Evolutionary conservation across 1,284 basidiomycete species (phyloP).

Genomic region (Puccinia triticina): DNA sequence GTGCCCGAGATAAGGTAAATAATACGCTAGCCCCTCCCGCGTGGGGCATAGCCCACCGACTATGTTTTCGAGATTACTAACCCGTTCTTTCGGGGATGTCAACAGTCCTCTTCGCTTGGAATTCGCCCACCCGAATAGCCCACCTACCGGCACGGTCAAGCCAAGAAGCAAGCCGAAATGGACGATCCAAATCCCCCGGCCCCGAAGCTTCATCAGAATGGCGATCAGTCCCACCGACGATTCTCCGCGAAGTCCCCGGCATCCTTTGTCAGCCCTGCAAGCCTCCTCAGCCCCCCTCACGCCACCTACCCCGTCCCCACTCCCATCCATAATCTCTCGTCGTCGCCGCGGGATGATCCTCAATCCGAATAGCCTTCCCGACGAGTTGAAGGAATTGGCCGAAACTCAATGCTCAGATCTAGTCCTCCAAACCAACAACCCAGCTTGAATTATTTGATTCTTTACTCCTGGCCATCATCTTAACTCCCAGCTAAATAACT

Average conservation of each 20-base stretch:
- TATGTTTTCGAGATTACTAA: neutral
- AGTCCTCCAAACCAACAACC: too few relatives aligned
- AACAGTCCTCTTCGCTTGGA: neutral
- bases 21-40: neutral
- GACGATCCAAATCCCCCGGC: slow-evolving; percentile 10
- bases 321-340: neutral
- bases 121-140: neutral
- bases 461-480: too few relatives aligned
- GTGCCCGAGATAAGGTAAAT: neutral
- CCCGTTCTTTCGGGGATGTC: too few relatives aligned
- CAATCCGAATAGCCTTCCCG: neutral
- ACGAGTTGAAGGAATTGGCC: slow-evolving; percentile 1
- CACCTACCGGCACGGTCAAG: neutral
- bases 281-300: neutral
- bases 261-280: neutral
- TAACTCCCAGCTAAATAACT: too few relatives aligned
- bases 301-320: neutral
- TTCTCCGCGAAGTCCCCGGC: neutral
- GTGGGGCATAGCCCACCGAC: neutral
- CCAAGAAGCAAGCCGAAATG: slow-evolving; percentile 7
- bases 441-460: too few relatives aligned
- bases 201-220: neutral
- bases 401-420: neutral
- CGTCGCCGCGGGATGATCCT: slow-evolving; percentile 10
- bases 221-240: neutral